A percentile compares a stretch with the other conserved stretches of the same genome.
phyloP scores from a whole-genome alignment of 768 basidiomycete genomes.

The Kondoa subrosea region DNA sequence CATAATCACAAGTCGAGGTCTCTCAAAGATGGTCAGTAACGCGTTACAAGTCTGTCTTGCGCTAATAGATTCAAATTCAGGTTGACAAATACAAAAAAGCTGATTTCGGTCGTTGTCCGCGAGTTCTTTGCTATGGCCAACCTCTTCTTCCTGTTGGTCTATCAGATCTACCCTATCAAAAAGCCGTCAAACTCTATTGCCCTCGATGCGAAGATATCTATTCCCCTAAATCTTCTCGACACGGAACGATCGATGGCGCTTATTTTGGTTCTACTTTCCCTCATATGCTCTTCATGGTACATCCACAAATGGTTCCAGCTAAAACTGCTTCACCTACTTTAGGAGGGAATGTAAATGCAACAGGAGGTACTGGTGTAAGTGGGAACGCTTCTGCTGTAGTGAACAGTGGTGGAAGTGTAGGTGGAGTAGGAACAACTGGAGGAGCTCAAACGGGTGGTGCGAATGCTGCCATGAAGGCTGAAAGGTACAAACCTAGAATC shows the following conservation, averaged over 20 bases:
- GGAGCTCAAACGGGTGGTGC: constrained; percentile 42
- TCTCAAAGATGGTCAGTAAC: constrained; percentile 76
- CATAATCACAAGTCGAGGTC: constrained; percentile 84
- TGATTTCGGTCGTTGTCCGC: constrained; percentile 95
- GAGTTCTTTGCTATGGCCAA: constrained; percentile 85
- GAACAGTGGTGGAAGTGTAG: constrained; percentile 10
- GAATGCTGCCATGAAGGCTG: constrained; percentile 67
- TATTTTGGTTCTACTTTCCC: constrained; percentile 98
- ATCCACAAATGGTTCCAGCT: constrained; percentile 75
- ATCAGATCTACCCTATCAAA: constrained; percentile 93
- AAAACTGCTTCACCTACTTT: constrained; percentile 43
- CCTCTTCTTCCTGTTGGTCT: constrained; percentile 92
- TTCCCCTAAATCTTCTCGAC: constrained; percentile 87
- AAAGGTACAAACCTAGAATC: constrained; percentile 77
- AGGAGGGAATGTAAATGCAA: constrained; percentile 9
- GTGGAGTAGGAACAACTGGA: constrained; percentile 3
- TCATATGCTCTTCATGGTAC: constrained; percentile 90
- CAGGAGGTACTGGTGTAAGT: constrained; percentile 25
- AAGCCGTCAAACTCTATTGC: constrained; percentile 96
- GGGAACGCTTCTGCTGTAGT: constrained; percentile 13
- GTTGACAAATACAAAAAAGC: constrained; percentile 75
- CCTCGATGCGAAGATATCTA: constrained; percentile 98
- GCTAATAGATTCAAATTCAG: neutral
- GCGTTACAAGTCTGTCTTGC: too few species aligned
- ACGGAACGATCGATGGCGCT: constrained; percentile 93